A percentile compares a stretch with the other conserved stretches of the same genome.
Evolutionary conservation across 2,329 filamentous ascomycete genomes (phyloP).

Genomic region (Lasiodiplodia citricola): DNA sequence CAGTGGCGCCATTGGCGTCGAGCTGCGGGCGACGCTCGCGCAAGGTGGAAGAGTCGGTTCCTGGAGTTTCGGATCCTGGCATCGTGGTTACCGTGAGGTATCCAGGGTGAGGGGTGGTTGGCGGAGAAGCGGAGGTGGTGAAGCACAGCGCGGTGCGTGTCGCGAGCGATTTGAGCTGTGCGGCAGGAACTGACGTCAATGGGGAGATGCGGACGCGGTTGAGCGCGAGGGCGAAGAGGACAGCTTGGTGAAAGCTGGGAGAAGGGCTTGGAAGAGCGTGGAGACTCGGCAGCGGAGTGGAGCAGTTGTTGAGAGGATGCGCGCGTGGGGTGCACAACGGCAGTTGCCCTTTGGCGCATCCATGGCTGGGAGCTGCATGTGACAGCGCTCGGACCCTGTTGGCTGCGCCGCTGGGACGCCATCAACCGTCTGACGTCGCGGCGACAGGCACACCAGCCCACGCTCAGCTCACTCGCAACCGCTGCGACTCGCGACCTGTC

Average conservation of each 20-base stretch:
- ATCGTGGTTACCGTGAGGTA: not conserved
- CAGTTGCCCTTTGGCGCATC: not conserved
- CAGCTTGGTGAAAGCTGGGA: not conserved
- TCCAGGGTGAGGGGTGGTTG: conserved; percentile 1
- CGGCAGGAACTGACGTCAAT: conserved; percentile 5
- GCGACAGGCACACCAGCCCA: not conserved
- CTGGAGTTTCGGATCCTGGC: conserved; percentile 26
- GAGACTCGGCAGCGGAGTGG: not conserved
- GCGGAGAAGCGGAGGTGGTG: not conserved
- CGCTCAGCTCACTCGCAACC: not conserved
- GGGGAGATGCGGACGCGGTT: not conserved
- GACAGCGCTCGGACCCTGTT: conserved; percentile 4
- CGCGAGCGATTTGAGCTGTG: not conserved
- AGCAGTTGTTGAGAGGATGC: not conserved
- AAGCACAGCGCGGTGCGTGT: not conserved
- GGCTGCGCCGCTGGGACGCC: not conserved
- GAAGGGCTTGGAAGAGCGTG: not conserved
- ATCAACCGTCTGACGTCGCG: not conserved
- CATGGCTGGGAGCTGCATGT: not conserved
- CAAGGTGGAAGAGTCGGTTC: conserved; percentile 8
- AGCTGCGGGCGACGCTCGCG: conserved; percentile 12
- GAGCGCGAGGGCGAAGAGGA: not conserved
- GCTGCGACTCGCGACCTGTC: not conserved
- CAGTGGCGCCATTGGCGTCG: not conserved
- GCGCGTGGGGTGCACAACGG: conserved; percentile 3